Conservation (phyloP, 2,329 filamentous ascomycete genomes). For the Diaporthe ilicicola region DNA sequence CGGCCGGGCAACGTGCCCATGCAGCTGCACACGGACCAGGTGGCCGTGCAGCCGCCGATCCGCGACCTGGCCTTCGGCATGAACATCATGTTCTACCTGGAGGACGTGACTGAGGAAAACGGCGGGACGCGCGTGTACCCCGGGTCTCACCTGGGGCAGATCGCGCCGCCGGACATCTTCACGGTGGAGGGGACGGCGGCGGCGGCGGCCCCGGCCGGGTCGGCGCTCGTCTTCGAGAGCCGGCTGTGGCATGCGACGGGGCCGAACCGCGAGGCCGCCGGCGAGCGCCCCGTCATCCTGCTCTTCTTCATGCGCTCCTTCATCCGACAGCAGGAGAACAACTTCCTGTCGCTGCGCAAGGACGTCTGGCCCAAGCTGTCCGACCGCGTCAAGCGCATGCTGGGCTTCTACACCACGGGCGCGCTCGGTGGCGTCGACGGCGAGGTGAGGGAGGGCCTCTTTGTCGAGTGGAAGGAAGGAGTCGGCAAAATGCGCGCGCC, state of each 20-base stretch:
- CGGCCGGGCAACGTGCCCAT: slow-evolving; percentile 40
- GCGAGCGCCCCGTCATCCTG: slow-evolving; percentile 40
- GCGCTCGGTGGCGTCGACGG: slow-evolving; percentile 38
- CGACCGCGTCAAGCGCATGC: slow-evolving; percentile 36
- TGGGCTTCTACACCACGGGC: slow-evolving; percentile 38
- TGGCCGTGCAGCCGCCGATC: slow-evolving; percentile 39
- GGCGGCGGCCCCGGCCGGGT: slow-evolving; percentile 40
- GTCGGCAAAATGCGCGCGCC: slow-evolving; percentile 27
- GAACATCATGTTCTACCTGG: slow-evolving; percentile 40
- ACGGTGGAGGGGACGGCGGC: slow-evolving; percentile 37
- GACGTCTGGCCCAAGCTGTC: slow-evolving; percentile 41
- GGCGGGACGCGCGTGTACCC: slow-evolving; percentile 42
- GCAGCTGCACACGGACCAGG: slow-evolving; percentile 42
- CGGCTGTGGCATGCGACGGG: slow-evolving; percentile 43
- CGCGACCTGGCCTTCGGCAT: slow-evolving; percentile 39
- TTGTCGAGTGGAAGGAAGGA: slow-evolving; percentile 34
- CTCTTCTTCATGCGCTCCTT: slow-evolving; percentile 44
- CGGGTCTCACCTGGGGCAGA: slow-evolving; percentile 35
- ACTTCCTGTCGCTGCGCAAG: slow-evolving; percentile 40
- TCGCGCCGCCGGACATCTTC: slow-evolving; percentile 38
- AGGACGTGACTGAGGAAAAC: slow-evolving; percentile 45
- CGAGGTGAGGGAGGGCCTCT: slow-evolving; percentile 37
- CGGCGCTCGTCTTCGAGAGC: slow-evolving; percentile 40
- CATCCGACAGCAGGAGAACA: slow-evolving; percentile 44
- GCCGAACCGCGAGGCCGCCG: slow-evolving; percentile 35